phyloP scores from a whole-genome alignment of 768 basidiomycete genomes.

The Pleurotus eryngii region DNA sequence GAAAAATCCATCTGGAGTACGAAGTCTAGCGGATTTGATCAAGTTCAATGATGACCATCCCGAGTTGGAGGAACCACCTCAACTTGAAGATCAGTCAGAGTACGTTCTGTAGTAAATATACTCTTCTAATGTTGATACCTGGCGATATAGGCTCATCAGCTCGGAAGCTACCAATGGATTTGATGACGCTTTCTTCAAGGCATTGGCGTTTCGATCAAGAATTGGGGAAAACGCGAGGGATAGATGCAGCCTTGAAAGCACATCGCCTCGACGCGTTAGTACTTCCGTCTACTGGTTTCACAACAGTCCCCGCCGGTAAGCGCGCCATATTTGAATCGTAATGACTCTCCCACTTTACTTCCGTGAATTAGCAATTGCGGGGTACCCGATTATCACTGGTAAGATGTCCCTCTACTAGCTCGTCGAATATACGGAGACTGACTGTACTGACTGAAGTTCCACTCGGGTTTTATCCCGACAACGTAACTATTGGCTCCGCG shows the following conservation, averaged over 20 bases:
- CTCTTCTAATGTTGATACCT: conserved; percentile 20
- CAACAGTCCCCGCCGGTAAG: conserved; percentile 36
- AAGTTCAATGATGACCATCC: conserved; percentile 52
- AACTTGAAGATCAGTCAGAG: conserved; percentile 35
- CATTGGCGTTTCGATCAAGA: conserved; percentile 43
- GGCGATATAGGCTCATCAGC: conserved; percentile 28
- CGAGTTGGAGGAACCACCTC: conserved; percentile 41
- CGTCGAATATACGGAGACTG: conserved; percentile 22
- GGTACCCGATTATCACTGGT: conserved; percentile 46
- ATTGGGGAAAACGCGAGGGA: conserved; percentile 48
- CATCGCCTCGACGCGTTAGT: conserved; percentile 51
- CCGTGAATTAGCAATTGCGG: conserved; percentile 46
- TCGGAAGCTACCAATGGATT: conserved; percentile 39
- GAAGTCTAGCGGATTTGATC: conserved; percentile 55
- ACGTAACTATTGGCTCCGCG: conserved; percentile 36
- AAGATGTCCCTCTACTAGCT: conserved; percentile 1
- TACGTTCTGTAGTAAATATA: conserved; percentile 28
- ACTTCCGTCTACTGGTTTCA: conserved; percentile 40
- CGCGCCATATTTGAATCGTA: too few species aligned
- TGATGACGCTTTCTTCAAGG: conserved; percentile 39
- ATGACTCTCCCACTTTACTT: conserved; percentile 10
- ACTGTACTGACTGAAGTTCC: conserved; percentile 53
- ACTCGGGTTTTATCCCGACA: conserved; percentile 53
- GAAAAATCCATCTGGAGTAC: conserved; percentile 54
- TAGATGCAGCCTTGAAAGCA: conserved; percentile 47